Conservation (phyloP, 441 rosid genomes). For the Corymbia calophylla region DNA sequence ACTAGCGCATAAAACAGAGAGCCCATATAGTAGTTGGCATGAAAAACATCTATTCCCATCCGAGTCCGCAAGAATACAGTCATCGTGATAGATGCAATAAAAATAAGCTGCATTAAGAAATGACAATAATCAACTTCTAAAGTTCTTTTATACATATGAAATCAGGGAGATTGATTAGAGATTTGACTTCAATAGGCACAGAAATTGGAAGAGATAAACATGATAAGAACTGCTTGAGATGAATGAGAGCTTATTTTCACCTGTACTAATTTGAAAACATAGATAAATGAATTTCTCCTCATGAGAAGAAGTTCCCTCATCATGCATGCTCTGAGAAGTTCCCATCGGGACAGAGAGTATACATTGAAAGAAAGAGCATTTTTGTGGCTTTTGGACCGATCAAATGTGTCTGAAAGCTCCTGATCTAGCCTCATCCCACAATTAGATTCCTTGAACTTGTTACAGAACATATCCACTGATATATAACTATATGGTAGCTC, state of each 20-base stretch:
- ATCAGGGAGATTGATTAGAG: not conserved
- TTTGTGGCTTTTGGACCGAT: slow-evolving; percentile 12
- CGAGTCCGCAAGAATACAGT: slow-evolving; percentile 32
- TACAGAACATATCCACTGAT: slow-evolving; percentile 26
- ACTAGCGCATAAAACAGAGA: slow-evolving; percentile 36
- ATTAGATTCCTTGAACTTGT: slow-evolving; percentile 21
- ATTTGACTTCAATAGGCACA: not conserved
- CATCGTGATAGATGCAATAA: slow-evolving; percentile 35
- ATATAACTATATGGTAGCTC: slow-evolving; percentile 22
- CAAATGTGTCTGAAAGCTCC: slow-evolving; percentile 30
- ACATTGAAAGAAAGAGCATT: slow-evolving; percentile 22
- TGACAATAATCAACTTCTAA: not conserved
- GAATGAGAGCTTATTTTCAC: not conserved
- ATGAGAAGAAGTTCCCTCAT: slow-evolving; percentile 43
- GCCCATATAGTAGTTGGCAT: slow-evolving; percentile 37
- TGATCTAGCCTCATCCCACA: slow-evolving; percentile 19
- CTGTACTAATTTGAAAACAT: slow-evolving; percentile 39
- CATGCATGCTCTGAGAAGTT: slow-evolving; percentile 34
- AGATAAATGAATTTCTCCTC: slow-evolving; percentile 40
- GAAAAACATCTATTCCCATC: slow-evolving; percentile 23
- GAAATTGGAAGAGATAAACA: not conserved
- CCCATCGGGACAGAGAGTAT: slow-evolving; percentile 36
- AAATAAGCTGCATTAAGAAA: slow-evolving; percentile 36
- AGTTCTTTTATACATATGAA: not conserved
- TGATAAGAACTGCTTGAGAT: not conserved